These are phyloP conservation scores for Drechslerella stenobrocha DNA, from an alignment of 2,329 filamentous ascomycete genomes.

Conservation along the genomic window DNA sequence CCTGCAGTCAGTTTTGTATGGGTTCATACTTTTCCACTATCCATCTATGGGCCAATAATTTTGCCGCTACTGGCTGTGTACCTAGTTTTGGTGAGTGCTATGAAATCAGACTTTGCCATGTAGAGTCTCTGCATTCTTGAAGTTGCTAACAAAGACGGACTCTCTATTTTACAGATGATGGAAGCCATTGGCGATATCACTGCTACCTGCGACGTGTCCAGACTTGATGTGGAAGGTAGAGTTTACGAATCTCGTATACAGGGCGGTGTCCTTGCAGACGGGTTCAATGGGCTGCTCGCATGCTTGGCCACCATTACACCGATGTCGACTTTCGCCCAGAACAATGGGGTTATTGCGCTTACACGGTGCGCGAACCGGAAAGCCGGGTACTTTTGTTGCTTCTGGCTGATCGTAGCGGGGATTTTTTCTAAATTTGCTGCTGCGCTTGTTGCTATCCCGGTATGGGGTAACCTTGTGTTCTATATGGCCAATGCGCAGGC, in stretches of 20 bases:
- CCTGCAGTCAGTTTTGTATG: conserved; percentile 70
- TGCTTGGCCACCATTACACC: conserved; percentile 68
- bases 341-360: conserved; percentile 68
- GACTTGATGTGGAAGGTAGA: conserved; percentile 66
- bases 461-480: conserved; percentile 26
- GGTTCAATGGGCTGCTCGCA: conserved; percentile 64
- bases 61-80: conserved; percentile 57
- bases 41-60: conserved; percentile 68
- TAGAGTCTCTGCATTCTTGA: neutral
- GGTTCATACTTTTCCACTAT: conserved; percentile 70
- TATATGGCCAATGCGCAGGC: conserved; percentile 56
- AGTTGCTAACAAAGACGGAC: neutral
- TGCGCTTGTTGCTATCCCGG: conserved; percentile 68
- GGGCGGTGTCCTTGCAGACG: conserved; percentile 69
- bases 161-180: conserved; percentile 66
- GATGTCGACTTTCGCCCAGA: conserved; percentile 70
- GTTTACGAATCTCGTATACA: conserved; percentile 71
- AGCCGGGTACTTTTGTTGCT: conserved; percentile 68
- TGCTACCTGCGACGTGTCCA: conserved; percentile 69
- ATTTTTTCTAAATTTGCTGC: conserved; percentile 72
- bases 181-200: conserved; percentile 71
- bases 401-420: conserved; percentile 70
- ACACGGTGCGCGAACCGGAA: conserved; percentile 70
- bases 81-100: conserved; percentile 22
- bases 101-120: neutral